Conservation (phyloP, 805 yeast species). For the Barnettozyma siamensis region DNA sequence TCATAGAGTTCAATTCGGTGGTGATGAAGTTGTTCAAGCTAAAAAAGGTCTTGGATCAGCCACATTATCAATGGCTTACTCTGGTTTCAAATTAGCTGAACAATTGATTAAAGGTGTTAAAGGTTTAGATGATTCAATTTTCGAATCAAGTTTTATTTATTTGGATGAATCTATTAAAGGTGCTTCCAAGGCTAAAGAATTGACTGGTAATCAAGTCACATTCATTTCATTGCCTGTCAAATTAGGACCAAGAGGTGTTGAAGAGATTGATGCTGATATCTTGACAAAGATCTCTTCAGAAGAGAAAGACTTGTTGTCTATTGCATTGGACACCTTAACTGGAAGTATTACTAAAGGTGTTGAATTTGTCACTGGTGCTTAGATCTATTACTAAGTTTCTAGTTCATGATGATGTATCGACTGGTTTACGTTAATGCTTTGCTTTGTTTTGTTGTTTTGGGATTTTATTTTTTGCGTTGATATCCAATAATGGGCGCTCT, state of each 20-base stretch:
- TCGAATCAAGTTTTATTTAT: conserved; percentile 45
- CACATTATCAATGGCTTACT: conserved; percentile 81
- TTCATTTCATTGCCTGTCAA: conserved; percentile 23
- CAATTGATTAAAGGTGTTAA: conserved; percentile 52
- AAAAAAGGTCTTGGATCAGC: conserved; percentile 83
- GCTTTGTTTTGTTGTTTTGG: no score
- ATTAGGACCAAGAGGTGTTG: conserved; percentile 21
- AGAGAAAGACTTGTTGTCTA: conserved; percentile 19
- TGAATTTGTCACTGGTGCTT: conserved; percentile 18
- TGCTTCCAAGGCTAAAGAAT: conserved; percentile 12
- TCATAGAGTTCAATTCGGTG: conserved; percentile 80
- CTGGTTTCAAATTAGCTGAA: conserved; percentile 72
- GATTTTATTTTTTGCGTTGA: no score
- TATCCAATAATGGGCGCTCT: no score
- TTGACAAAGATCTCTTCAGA: conserved; percentile 17
- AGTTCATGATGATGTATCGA: not conserved
- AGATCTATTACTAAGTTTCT: not conserved
- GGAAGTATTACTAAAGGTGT: conserved; percentile 24
- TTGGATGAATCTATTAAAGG: conserved; percentile 38
- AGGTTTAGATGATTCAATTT: conserved; percentile 32
- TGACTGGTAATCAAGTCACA: conserved; percentile 5
- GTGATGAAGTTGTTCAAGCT: conserved; percentile 85
- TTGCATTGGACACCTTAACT: conserved; percentile 18
- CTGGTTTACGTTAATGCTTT: no score
- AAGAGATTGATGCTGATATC: conserved; percentile 17